phyloP scores from a whole-genome alignment of 2,329 filamentous ascomycete species.

The Colletotrichum orbiculare region DNA sequence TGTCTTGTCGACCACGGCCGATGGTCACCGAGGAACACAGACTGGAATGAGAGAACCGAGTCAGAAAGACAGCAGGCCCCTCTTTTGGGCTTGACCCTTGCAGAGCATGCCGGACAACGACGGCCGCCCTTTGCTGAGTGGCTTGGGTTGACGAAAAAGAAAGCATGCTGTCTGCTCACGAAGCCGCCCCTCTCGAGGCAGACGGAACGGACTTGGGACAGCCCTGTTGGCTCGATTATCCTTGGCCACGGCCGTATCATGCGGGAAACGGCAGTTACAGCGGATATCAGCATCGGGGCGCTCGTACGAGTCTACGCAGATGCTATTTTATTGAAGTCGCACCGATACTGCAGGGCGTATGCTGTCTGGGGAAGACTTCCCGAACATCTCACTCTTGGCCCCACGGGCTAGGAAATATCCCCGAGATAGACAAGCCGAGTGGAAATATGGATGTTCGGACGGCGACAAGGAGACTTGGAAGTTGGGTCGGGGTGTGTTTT shows the following conservation, averaged over 20 bases:
- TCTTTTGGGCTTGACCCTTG: neutral
- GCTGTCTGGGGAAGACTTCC: too few species aligned
- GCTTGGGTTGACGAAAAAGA: conserved; percentile 26
- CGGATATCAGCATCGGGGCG: too few species aligned
- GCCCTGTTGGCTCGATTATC: neutral
- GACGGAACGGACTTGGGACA: neutral
- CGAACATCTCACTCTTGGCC: too few species aligned
- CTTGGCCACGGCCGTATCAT: neutral
- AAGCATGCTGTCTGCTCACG: conserved; percentile 15
- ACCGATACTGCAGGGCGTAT: too few species aligned
- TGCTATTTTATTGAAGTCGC: too few species aligned
- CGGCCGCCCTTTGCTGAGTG: conserved; percentile 16
- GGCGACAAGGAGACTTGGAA: neutral
- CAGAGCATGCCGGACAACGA: neutral
- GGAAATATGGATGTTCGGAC: too few species aligned
- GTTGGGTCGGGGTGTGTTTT: neutral
- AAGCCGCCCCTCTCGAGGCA: neutral
- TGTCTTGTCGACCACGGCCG: too few species aligned
- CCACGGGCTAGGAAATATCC: too few species aligned
- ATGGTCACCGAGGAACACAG: conserved; percentile 15
- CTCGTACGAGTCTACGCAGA: too few species aligned
- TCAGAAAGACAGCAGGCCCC: conserved; percentile 1
- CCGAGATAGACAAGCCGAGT: too few species aligned
- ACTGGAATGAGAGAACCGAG: conserved; percentile 26
- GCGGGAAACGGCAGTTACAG: neutral